These are phyloP conservation scores for Lactarius quietus DNA, from an alignment of 768 basidiomycete genomes.

Conservation along the genomic window DNA sequence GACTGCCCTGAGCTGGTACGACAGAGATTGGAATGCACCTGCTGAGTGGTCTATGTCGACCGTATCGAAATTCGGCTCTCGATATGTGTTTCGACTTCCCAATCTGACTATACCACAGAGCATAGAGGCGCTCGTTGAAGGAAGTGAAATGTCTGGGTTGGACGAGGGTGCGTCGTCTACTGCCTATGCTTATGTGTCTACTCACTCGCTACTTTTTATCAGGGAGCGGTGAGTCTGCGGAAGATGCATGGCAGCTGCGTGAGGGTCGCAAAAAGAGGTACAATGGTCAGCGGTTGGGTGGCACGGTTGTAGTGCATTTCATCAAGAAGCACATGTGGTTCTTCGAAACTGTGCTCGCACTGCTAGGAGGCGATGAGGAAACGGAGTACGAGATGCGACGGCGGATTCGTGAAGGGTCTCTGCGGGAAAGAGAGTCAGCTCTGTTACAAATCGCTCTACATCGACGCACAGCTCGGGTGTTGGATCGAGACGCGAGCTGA, in stretches of 20 bases:
- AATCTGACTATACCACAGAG: constrained; percentile 65
- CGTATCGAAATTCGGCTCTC: constrained; percentile 78
- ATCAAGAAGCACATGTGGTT: constrained; percentile 98
- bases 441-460: neutral
- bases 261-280: constrained; percentile 68
- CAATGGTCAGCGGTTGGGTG: constrained; percentile 71
- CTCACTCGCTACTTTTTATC: neutral
- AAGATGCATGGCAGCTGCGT: constrained; percentile 66
- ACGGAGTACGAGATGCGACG: constrained; percentile 43
- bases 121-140: constrained; percentile 91
- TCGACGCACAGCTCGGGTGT: neutral
- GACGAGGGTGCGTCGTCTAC: constrained; percentile 49
- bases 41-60: constrained; percentile 72
- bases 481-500: constrained; percentile 2
- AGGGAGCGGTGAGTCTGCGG: constrained; percentile 58
- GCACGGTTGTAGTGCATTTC: constrained; percentile 94
- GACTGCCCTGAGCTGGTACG: no score
- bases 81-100: constrained; percentile 66
- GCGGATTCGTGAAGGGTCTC: constrained; percentile 9
- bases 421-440: neutral
- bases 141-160: constrained; percentile 74
- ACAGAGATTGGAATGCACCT: constrained; percentile 41
- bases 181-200: neutral
- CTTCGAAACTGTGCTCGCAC: constrained; percentile 84
- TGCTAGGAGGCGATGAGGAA: constrained; percentile 75